Base-by-base conservation (phyloP, 2,329 filamentous ascomycete species). In the Aspergillus neoniger region DNA sequence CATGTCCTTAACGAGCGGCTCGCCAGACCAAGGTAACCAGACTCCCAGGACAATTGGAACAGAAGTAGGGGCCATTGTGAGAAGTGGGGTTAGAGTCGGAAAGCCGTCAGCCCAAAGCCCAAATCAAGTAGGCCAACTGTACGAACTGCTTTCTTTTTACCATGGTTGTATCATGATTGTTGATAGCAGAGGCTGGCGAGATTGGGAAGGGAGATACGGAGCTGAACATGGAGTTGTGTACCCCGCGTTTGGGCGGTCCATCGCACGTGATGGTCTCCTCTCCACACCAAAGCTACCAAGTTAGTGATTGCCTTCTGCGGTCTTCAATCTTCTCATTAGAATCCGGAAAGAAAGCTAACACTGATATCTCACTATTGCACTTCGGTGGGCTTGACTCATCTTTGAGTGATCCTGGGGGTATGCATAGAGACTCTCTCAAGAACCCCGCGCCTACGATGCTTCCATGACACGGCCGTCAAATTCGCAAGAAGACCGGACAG, bases 1-100 rank as follows among this genome's bases (percentile, higher is more conserved):
- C 62, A 63, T 67, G 63, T 61, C 66, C 58, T 66, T 65, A 64
- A 65, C 67, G 64, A 75, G 72, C 70, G 71, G 68, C 67, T 74
- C 67, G 68, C 65, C 66, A 64, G 67, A 64, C 67, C 68, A 63
- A 61, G 62, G 57, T 67, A 64, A 66, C 62, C 65, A 62, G 63
- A 30, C 39, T 23, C 36, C 21, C 30, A n/a, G 4, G 25, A 55
- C 52, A 30, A 39, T 52, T 57, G 50, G 21, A n/a, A n/a, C 23
- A 50, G 6, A 32, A 17, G 25, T 50, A 50, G 47, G 25, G 17
- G 47, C 15, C 47, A 50, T 32, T 50, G 47, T 30, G 47, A 30
- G 47, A 32, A 17, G 23, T 21, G 8, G 10, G n/a, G 15, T 30
- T 28, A 15, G 9, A 14, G n/a, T 21, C 9, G 19, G n/a, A 41